These are phyloP conservation scores for Botrytis fabae DNA, from an alignment of 2,329 filamentous ascomycete species.

Conservation along the genomic window DNA sequence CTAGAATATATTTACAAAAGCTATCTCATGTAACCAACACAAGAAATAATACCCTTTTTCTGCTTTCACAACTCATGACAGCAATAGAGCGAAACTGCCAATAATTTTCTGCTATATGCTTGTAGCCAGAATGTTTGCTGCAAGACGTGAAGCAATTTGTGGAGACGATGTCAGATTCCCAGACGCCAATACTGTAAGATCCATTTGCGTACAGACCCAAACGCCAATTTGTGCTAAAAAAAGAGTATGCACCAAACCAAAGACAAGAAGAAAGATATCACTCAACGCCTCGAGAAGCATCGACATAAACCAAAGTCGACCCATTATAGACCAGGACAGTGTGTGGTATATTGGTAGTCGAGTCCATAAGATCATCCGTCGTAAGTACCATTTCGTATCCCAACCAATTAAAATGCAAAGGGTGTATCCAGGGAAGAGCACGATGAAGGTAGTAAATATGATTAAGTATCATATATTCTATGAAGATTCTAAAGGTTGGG, in stretches of 20 bases:
- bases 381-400: conserved; percentile 39
- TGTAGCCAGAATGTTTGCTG: conserved; percentile 23
- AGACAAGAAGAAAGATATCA: conserved; percentile 17
- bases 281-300: conserved; percentile 19
- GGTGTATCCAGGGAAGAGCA: conserved; percentile 38
- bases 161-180: conserved; percentile 10
- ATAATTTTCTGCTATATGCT: conserved; percentile 19
- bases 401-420: conserved; percentile 41
- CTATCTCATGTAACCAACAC: conserved; percentile 18
- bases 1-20: conserved; percentile 21
- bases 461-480: conserved; percentile 32
- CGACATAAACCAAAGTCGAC: conserved; percentile 22
- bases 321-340: conserved; percentile 18
- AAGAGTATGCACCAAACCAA: conserved; percentile 22
- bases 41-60: conserved; percentile 17
- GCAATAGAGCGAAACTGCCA: conserved; percentile 21
- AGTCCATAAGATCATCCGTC: conserved; percentile 34
- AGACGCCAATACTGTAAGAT: conserved; percentile 23
- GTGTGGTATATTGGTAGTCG: conserved; percentile 21
- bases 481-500: conserved; percentile 38
- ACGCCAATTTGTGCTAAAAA: conserved; percentile 20
- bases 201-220: conserved; percentile 23
- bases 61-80: conserved; percentile 19
- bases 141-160: conserved; percentile 15
- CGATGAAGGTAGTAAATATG: conserved; percentile 36